Percentiles rank a stretch among this genome's conserved stretches.
Conservation (phyloP, 1,139 yeast genomes). For the Lodderomyces jiufengensis region DNA sequence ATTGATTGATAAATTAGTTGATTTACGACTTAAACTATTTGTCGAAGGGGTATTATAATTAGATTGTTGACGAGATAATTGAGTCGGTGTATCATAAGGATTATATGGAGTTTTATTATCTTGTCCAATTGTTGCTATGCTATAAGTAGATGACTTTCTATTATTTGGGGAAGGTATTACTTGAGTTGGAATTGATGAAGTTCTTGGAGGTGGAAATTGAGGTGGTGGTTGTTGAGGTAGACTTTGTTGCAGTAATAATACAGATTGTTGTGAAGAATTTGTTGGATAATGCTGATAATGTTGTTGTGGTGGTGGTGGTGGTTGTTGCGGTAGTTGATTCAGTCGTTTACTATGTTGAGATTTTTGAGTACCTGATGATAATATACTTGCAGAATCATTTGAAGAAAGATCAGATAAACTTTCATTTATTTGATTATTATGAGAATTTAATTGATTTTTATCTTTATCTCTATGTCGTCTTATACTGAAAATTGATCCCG, state of each 20-base stretch:
- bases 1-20: constrained; percentile 24
- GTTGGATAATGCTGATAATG: constrained; percentile 1
- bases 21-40: constrained; percentile 12
- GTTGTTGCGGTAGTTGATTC: constrained; percentile 9
- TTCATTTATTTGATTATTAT: constrained; percentile 15
- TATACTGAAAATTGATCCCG: constrained; percentile 40
- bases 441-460: neutral
- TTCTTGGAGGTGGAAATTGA: constrained; percentile 9
- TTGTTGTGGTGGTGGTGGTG: constrained; percentile 11
- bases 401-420: constrained; percentile 34
- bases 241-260: constrained; percentile 4
- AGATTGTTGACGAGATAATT: constrained; percentile 10
- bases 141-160: constrained; percentile 41
- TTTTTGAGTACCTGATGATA: constrained; percentile 23
- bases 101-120: constrained; percentile 12
- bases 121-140: constrained; percentile 24
- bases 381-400: constrained; percentile 32
- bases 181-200: constrained; percentile 26
- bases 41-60: constrained; percentile 2
- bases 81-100: constrained; percentile 31
- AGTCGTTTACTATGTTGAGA: constrained; percentile 33
- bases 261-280: constrained; percentile 12
- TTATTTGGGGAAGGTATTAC: constrained; percentile 32
- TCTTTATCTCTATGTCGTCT: constrained; percentile 24
- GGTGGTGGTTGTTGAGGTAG: constrained; percentile 25